Evolutionary conservation across 2,329 filamentous ascomycete genomes (phyloP), one percentile per base, ranked within the genome.

Genomic region (Bipolaris victoriae): DNA sequence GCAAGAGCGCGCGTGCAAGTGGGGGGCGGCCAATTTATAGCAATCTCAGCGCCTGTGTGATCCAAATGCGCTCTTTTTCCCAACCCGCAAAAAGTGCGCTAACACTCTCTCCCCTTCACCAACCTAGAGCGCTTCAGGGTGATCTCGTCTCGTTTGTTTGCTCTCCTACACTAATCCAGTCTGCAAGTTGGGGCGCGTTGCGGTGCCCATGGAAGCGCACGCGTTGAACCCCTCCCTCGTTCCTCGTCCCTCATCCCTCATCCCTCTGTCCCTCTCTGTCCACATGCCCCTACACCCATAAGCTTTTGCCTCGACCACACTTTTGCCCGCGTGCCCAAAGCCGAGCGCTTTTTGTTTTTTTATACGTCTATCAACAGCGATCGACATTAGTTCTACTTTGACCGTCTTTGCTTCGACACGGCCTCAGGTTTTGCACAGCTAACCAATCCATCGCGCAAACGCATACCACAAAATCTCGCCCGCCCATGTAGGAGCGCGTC

Each of bases 1-100:
- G 67, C 62, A 57, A 63, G 58, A 55, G 64, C 54, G 58, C 64
- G 61, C 64, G 67, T 36, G 64, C 67, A 70, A 68, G 66, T 63
- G 63, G 60, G 60, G 60, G 58, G 56, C 60, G 41, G 40, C 47
- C 62, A 41, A 68, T 73, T 69, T 72, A 70, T 76, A 72, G 60
- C 57, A 60, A 33, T 36, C 37, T 36, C 49, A 44, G 52, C 66
- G 36, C 7, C 41, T 45, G 41, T 45, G 41, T 45, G 61, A 61
- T 63, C 61, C 57, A 68, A 68, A 63, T 65, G 41, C 41, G 41
- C 41, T 45, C 41, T 45, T 45, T 45, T 45, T 45, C 26, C 41
- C 41, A 29, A 45, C 22, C 41, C 41, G 24, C 24, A 29, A 31
- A 45, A 37, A 45, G n/a, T 31, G 41, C 45, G 45, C 45, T 48